Evolutionary conservation across 1,284 basidiomycete genomes (phyloP).

Genomic region (Naganishia sp.): DNA sequence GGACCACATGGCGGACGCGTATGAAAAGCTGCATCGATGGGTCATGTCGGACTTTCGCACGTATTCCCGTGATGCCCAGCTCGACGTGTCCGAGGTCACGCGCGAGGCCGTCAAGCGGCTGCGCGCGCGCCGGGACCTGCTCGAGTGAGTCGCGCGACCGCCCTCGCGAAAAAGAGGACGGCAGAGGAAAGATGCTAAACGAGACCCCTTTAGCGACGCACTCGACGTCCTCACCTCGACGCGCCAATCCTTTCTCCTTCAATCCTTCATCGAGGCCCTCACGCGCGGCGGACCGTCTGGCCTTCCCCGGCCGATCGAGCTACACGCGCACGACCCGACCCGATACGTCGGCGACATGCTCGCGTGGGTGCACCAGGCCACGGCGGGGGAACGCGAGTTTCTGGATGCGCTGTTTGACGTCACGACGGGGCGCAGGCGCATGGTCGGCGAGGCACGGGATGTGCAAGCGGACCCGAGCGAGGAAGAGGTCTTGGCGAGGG

Average conservation of each 20-base stretch:
- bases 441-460: constrained; percentile 67
- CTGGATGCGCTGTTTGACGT: constrained; percentile 79
- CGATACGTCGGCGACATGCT: constrained; percentile 98
- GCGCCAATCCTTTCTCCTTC: constrained; percentile 75
- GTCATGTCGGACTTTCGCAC: constrained; percentile 79
- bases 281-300: constrained; percentile 86
- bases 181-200: background rate
- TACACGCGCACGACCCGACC: constrained; percentile 94
- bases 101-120: constrained; percentile 73
- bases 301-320: constrained; percentile 87
- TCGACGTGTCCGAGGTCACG: constrained; percentile 75
- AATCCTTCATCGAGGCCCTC: constrained; percentile 79
- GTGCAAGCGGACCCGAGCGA: constrained; percentile 50
- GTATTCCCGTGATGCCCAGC: constrained; percentile 70
- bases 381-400: constrained; percentile 91
- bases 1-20: constrained; percentile 79
- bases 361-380: constrained; percentile 95
- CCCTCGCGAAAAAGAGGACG: too few species aligned
- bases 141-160: constrained; percentile 61
- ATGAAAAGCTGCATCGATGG: constrained; percentile 85
- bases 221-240: constrained; percentile 75
- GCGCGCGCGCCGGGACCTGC: constrained; percentile 70
- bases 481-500: constrained; percentile 76
- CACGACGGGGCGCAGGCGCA: constrained; percentile 67
- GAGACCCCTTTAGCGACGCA: constrained; percentile 62